Conservation (phyloP, 495 filamentous ascomycete genomes). For the Barbatosphaeria neglecta region DNA sequence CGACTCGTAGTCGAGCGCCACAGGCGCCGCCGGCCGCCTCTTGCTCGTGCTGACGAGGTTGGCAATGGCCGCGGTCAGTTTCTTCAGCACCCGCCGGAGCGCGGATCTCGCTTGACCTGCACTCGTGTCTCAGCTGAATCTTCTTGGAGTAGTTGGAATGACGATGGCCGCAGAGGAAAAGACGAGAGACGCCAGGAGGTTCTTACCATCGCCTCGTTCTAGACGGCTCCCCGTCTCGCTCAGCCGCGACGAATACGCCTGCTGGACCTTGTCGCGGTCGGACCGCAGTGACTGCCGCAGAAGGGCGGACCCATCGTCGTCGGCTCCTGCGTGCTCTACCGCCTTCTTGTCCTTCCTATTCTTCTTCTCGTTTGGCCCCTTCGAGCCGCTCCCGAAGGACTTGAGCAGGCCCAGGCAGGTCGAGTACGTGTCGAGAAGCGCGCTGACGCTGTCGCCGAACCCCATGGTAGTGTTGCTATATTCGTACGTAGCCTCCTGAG, state of each 20-base stretch:
- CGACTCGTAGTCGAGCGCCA: constrained; percentile 20
- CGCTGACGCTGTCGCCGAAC: constrained; percentile 16
- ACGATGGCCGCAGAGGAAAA: too few relatives aligned
- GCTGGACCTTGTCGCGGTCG: constrained; percentile 17
- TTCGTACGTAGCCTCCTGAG: neutral
- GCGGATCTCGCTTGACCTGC: constrained; percentile 17
- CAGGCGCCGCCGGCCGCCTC: constrained; percentile 7
- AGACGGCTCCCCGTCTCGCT: constrained; percentile 12
- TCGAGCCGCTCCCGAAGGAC: constrained; percentile 5
- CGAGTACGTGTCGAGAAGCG: constrained; percentile 22
- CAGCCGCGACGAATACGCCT: constrained; percentile 13
- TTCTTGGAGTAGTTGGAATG: too few relatives aligned
- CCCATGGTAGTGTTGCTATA: constrained; percentile 6
- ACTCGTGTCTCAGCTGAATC: neutral
- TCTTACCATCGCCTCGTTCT: constrained; percentile 21
- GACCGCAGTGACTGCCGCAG: constrained; percentile 17
- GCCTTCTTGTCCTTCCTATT: constrained; percentile 8
- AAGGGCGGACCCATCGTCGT: constrained; percentile 15
- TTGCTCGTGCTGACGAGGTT: constrained; percentile 12
- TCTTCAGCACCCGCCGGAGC: constrained; percentile 16
- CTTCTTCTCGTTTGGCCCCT: constrained; percentile 4
- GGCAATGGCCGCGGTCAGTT: constrained; percentile 13
- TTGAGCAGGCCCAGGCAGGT: constrained; percentile 23
- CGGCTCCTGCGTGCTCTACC: constrained; percentile 2
- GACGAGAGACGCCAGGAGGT: neutral